Evolutionary conservation across 352 stramenopile species (phyloP).

Genomic region (Phytophthora foliorum): DNA sequence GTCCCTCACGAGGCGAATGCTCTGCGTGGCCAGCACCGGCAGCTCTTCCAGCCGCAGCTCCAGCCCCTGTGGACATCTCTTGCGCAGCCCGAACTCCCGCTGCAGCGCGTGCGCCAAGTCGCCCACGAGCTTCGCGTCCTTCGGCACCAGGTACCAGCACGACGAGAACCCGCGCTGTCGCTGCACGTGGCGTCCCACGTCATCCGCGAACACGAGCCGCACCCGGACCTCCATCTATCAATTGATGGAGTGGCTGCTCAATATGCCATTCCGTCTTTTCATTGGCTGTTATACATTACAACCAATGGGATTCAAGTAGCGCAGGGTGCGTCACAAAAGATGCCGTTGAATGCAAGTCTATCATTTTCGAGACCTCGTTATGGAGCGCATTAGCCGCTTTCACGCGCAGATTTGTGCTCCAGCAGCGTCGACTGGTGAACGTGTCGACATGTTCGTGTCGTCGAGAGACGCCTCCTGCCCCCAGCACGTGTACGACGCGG

Average conservation of each 20-base stretch:
- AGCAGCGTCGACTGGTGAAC: not conserved
- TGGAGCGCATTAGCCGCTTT: constrained; percentile 56
- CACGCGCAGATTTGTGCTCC: constrained; percentile 43
- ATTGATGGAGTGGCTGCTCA: not conserved
- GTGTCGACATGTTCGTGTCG: constrained; percentile 41
- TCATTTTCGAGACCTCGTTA: constrained; percentile 21
- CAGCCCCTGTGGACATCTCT: constrained; percentile 55
- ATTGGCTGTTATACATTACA: constrained; percentile 17
- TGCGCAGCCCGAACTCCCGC: constrained; percentile 63
- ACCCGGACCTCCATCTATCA: constrained; percentile 24
- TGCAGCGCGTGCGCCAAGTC: constrained; percentile 68
- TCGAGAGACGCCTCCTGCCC: constrained; percentile 27
- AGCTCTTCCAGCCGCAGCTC: constrained; percentile 69
- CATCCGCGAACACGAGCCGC: constrained; percentile 68
- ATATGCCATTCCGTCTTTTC: not conserved
- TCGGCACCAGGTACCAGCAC: constrained; percentile 77
- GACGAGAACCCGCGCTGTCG: constrained; percentile 58
- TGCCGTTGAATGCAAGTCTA: not conserved
- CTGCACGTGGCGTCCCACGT: constrained; percentile 55
- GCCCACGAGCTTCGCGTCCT: constrained; percentile 56
- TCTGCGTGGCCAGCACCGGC: constrained; percentile 68
- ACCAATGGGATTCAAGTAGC: constrained; percentile 2
- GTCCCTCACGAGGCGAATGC: constrained; percentile 68
- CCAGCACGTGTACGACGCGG: constrained; percentile 58
- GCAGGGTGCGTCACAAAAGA: not conserved